Evolutionary conservation across 805 yeast genomes (phyloP), one percentile per base, ranked within the genome.

Genomic region (Maudiozyma bulderi): DNA sequence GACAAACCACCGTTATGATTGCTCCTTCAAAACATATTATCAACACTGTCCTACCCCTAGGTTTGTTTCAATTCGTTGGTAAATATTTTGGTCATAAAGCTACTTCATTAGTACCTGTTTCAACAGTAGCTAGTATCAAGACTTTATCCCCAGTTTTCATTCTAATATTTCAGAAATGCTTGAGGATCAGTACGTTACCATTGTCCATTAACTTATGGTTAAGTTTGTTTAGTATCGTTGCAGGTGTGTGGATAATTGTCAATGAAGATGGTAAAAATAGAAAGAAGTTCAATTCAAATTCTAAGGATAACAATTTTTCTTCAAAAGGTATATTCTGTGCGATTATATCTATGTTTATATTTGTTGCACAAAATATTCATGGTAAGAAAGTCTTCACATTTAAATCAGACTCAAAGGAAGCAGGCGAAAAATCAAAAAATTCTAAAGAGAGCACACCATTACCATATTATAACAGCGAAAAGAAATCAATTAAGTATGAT

Each of bases 351-450:
- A 76, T 90, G 45, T 62, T 84, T 7, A 78, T 87, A 15, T 88
- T 89, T 70, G 95, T 91, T 5, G 77, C 81, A 2, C 95, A 88
- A 60, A 88, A 88, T 61, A 85, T 89, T 43, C 88, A 86, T 65
- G 89, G 93, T 38, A 89, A 89, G 67, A 82, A 80, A 54, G 80
- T 89, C 39, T 77, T 88, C 52, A 86, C 90, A 37, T 66, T 58
- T 55, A 67, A 65, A 47, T 60, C 46, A 38, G 10, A 26, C 39
- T n/a, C 32, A 44, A 37, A 47, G 48, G 30, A 38, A 44, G 29
- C 13, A 3, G 10, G 33, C 8, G 15, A n/a, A 6, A n/a, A 34
- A 44, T 6, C 33, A 11, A 11, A 3, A 10, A 26, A 33, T 8
- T 28, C 44, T 13, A 50, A 46, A 34, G 54, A 53, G 42, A 49